These are phyloP conservation scores for Ophiostoma triangulosporum DNA, from an alignment of 2,329 filamentous ascomycete genomes.

Conservation along the genomic window DNA sequence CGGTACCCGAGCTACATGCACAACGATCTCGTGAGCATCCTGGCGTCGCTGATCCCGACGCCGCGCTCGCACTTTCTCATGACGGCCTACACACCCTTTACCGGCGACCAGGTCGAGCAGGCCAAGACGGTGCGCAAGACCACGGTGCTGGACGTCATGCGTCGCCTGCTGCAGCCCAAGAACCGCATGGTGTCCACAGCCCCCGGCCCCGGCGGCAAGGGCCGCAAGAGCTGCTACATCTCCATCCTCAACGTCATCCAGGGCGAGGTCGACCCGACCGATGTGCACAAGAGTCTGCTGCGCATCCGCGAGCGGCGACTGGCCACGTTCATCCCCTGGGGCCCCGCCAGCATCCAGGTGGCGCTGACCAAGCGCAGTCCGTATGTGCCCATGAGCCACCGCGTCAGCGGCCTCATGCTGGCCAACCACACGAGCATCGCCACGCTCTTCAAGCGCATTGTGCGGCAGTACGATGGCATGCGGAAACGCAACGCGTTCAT, in stretches of 20 bases:
- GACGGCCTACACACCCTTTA: constrained; percentile 97
- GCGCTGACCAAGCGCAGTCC: constrained; percentile 93
- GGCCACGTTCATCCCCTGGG: constrained; percentile 97
- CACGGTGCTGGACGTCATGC: constrained; percentile 95
- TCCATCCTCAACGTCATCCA: constrained; percentile 98
- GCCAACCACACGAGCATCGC: constrained; percentile 97
- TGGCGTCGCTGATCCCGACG: constrained; percentile 90
- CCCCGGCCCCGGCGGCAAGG: constrained; percentile 38
- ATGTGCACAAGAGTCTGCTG: constrained; percentile 94
- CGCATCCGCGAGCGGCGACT: constrained; percentile 88
- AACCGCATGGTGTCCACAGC: constrained; percentile 98
- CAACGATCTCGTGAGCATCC: constrained; percentile 94
- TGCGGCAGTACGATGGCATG: constrained; percentile 84
- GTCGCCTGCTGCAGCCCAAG: constrained; percentile 86
- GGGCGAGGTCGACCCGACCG: constrained; percentile 93
- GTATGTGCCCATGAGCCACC: constrained; percentile 85
- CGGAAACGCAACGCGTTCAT: constrained; percentile 94
- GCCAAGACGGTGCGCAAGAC: constrained; percentile 97
- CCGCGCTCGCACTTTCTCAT: constrained; percentile 96
- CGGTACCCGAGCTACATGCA: constrained; percentile 99
- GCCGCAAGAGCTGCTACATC: constrained; percentile 96
- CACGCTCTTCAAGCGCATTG: constrained; percentile 89
- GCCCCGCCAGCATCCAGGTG: constrained; percentile 93
- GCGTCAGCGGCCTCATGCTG: constrained; percentile 92
- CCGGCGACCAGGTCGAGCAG: constrained; percentile 87